Evolutionary conservation across 2,329 filamentous ascomycete genomes (phyloP).

Genomic region (Tolypocladium ovalisporum): DNA sequence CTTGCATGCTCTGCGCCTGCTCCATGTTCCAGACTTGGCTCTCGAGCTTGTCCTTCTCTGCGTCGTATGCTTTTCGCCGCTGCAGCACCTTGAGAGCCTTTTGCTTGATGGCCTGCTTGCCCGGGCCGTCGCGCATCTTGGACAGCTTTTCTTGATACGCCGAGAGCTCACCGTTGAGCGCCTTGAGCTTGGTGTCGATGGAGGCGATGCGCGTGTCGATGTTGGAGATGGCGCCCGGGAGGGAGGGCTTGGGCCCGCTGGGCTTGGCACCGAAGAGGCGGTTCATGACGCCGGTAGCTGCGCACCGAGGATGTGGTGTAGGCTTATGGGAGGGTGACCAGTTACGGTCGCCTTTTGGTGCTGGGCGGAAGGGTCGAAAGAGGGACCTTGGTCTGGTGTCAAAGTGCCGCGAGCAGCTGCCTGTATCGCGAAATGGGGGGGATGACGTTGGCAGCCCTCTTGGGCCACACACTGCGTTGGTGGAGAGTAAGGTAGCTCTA

Average conservation of each 20-base stretch:
- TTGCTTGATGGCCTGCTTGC: slow-evolving; percentile 83
- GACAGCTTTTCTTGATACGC: slow-evolving; percentile 79
- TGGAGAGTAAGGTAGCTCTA: too few relatives aligned
- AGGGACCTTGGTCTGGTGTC: background rate
- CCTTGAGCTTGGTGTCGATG: slow-evolving; percentile 89
- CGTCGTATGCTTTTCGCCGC: slow-evolving; percentile 88
- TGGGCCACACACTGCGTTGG: too few relatives aligned
- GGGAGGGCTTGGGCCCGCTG: slow-evolving; percentile 79
- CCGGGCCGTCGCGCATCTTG: slow-evolving; percentile 92
- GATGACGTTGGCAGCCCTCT: background rate
- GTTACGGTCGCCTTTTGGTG: background rate
- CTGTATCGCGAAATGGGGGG: background rate
- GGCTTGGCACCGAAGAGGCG: slow-evolving; percentile 86
- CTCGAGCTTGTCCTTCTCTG: slow-evolving; percentile 86
- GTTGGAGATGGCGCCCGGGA: slow-evolving; percentile 72
- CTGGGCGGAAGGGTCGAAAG: background rate
- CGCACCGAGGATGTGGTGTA: background rate
- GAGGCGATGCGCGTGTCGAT: slow-evolving; percentile 75
- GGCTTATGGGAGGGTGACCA: background rate
- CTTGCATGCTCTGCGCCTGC: slow-evolving; percentile 95
- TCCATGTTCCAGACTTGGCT: slow-evolving; percentile 99
- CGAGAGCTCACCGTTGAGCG: slow-evolving; percentile 80
- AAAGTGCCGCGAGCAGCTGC: background rate
- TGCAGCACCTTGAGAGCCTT: slow-evolving; percentile 92
- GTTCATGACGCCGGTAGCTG: slow-evolving; percentile 56